Base-by-base conservation (phyloP, 2,329 filamentous ascomycete genomes). In the Beauveria sp. region DNA sequence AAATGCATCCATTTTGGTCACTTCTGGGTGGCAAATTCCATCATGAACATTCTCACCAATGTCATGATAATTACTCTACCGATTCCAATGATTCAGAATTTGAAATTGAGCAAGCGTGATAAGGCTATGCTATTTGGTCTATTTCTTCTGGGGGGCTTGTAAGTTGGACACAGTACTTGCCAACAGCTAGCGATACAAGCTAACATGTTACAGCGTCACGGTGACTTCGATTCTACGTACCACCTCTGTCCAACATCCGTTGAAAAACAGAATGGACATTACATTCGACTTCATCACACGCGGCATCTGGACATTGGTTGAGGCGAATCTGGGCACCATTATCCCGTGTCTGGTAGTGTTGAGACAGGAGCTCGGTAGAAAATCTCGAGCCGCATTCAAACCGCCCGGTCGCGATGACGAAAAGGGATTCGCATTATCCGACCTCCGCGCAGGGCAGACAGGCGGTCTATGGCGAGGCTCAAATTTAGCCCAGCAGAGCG, bases 1-100 rank as follows among this genome's bases (percentile, higher is more conserved):
- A 70, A 63, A 1, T 81, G 79, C 66, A 76, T 81, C 63, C 71
- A 75, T 60, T 70, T 75, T 12, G 72, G 72, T 4, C 69, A 68
- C 0, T 76, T 78, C 63, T 81, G 78, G 78, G 73, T 78, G 43
- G 72, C 75, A 34, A 79, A 81, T 63, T 77, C 73, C 4, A 70
- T 70, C 53, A 69, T 75, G 67, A 76, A 77, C 62, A 67, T 76
- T 28, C 55, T 72, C 3, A 76, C 74, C 16, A 74, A 76, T 52
- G 67, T 76, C 43, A 65, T 73, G 60, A 66, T 77, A 6, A 70
- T 75, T 58, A 61, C 68, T 6, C 69, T 75, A 28, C 74, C 74
- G 2, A 72, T 76, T 22, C 70, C 69, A 0, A 67, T 72, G 22
- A 70, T 76, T 40, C 66, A 69, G 60, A 66, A 66, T 10, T 64